Conservation (phyloP, 805 yeast genomes). For the Candida railenensis region DNA sequence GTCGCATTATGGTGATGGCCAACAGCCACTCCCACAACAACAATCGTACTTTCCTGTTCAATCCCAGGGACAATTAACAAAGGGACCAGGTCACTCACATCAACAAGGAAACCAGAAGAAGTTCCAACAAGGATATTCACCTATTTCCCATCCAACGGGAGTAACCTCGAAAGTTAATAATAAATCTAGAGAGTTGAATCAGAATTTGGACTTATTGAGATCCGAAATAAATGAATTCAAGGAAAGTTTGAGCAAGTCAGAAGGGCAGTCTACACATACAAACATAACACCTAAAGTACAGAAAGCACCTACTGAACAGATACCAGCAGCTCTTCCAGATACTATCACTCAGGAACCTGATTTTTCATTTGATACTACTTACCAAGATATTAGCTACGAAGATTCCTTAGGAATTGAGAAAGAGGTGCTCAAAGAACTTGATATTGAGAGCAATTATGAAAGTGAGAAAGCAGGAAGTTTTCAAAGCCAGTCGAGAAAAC, state of each 20-base stretch:
- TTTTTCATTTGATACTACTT: slow-evolving; percentile 38
- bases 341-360: slow-evolving; percentile 21
- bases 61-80: slow-evolving; percentile 6
- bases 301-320: background rate
- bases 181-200: slow-evolving; percentile 37
- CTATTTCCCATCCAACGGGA: background rate
- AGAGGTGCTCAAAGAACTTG: slow-evolving; percentile 25
- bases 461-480: background rate
- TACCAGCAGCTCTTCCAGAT: slow-evolving; percentile 7
- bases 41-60: slow-evolving; percentile 5
- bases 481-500: slow-evolving; percentile 1
- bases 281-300: background rate
- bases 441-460: slow-evolving; percentile 4
- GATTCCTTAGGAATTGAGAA: slow-evolving; percentile 37
- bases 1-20: background rate
- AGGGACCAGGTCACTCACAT: background rate
- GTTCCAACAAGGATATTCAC: background rate
- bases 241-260: slow-evolving; percentile 35
- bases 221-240: slow-evolving; percentile 45
- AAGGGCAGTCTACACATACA: slow-evolving; percentile 8
- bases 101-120: background rate
- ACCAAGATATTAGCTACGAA: slow-evolving; percentile 39
- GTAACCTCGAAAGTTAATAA: slow-evolving; percentile 10
- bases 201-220: slow-evolving; percentile 39
- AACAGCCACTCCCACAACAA: slow-evolving; percentile 2